Evolutionary conservation across 805 yeast genomes (phyloP), one percentile per base, ranked within the genome.

Genomic region (Candida taoyuanica): DNA sequence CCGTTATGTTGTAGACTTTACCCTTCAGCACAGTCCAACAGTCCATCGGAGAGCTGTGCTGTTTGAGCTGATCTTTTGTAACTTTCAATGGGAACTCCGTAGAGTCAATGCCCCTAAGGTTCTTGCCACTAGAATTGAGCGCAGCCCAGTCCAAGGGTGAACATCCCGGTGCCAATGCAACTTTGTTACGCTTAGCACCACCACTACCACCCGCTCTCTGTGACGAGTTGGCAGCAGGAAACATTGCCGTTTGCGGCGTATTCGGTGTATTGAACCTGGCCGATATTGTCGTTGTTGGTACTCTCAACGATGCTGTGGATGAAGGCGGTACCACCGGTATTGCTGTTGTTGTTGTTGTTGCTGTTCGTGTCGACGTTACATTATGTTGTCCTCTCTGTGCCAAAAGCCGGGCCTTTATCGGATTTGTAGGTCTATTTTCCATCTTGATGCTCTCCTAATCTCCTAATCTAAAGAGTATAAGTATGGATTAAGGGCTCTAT

Each of bases 141-240:
- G 68, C 60, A 12, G 89, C 95, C 96, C 96, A 86, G 56, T 86
- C 95, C 44, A 86, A 59, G 0, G 94, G 89, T 3, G 95, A 86
- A 53, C 79, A 85, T 1, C 95, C 94, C 1, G 93, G 94, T 30
- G 71, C 66, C 14, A 86, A 65, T 0, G 61, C 68, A 4, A 85
- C 89, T 50, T 86, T 85, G 36, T 58, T 60, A 12, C 80, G 60
- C 6, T 7, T 14, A 12, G 48, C 29, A 17, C 40, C 43, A 14
- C 41, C 43, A 14, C 48, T 28, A 17, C 40, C 43, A 14, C 41
- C 43, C 13, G 48, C 50, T 29, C 56, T 28, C 36, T 55, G 49
- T 16, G 45, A 37, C 7, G 55, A 40, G 33, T 42, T 42, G 16
- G 29, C 17, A 12, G 46, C 40, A n/a, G 52, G 50, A 31, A 50